Evolutionary conservation across 2,329 filamentous ascomycete genomes (phyloP).

Genomic region (Leptographium procerum): DNA sequence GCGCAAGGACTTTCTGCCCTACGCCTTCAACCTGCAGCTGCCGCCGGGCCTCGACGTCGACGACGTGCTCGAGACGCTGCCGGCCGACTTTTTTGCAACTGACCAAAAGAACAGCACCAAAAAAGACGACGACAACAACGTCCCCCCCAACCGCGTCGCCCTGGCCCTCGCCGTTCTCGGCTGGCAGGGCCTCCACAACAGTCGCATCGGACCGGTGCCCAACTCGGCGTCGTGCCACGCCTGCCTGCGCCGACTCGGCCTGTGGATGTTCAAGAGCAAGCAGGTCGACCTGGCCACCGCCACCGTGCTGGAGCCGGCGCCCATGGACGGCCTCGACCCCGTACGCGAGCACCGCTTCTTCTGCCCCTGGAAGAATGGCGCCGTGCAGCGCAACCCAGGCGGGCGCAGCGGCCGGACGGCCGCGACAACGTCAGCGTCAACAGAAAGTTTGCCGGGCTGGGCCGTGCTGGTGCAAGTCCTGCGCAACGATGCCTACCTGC

Average conservation of each 20-base stretch:
- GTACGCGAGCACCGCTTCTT: conserved; percentile 69
- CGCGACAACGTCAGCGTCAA: neutral
- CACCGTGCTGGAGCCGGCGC: conserved; percentile 42
- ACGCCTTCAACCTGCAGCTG: conserved; percentile 49
- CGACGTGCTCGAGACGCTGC: conserved; percentile 35
- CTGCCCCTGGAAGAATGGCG: conserved; percentile 64
- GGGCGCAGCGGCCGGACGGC: neutral
- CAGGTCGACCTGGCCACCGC: conserved; percentile 44
- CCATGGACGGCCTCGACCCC: conserved; percentile 57
- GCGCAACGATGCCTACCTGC: conserved; percentile 46
- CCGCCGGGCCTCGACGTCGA: conserved; percentile 42
- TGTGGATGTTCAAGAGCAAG: conserved; percentile 88
- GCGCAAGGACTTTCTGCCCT: conserved; percentile 45
- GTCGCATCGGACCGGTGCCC: conserved; percentile 47
- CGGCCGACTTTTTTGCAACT: conserved; percentile 47
- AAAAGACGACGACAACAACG: conserved; percentile 13
- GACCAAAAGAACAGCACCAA: too few species aligned
- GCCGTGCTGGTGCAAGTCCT: conserved; percentile 41
- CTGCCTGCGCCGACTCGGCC: conserved; percentile 76
- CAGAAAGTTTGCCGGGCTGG: conserved; percentile 38
- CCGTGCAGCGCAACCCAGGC: conserved; percentile 44
- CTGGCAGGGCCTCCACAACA: conserved; percentile 56
- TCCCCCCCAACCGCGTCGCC: conserved; percentile 42
- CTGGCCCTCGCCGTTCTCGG: conserved; percentile 61
- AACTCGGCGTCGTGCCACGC: conserved; percentile 71